Base-by-base conservation (phyloP, 2,329 filamentous ascomycete species). In the Xylogone sp. region DNA sequence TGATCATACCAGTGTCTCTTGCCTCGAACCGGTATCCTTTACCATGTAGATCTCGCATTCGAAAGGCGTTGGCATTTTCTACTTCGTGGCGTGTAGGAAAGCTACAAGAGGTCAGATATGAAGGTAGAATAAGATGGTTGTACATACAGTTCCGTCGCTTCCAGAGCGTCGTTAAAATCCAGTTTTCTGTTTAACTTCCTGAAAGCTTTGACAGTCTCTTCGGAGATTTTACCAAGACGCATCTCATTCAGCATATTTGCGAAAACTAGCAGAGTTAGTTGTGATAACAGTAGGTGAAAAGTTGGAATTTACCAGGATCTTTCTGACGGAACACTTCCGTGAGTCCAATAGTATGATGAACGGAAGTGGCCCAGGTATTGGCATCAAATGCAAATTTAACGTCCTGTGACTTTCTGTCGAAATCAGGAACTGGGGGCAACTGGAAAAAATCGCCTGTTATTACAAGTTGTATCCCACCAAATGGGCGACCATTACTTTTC, bases 391-490 rank as follows among this genome's bases (percentile, higher is more conserved):
- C 87, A 68, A 99, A 99, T 65, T 91, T 96, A 45, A 86, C 83
- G 21, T 85, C 78, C 45, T 76, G 72, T 53, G 73, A 72, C 48
- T 84, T 82, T 44, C 58, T 62, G n/a, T 65, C 64, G 42, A 75
- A 75, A 31, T 97, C 92, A 1, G 93, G 92, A 1, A 99, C 94
- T 1, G 94, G 94, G 1, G 94, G 94, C 3, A 99, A 73, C 67
- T 99, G 94, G 70, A 99, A 99, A 71, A 99, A 99, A 64, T 99
- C 94, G 2, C 94, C 94, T 0, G 94, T 99, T 53, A 99, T 89
- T 51, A 99, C 82, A 24, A 99, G 78, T 61, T 99, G 94, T 44
- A 99, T 97, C 4, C 94, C 94, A 50, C 94, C 95, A 75, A 96
- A 99, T 0, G 94, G 88, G 9, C 90, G 82, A 9, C 90, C 92